Percentiles rank a stretch among this genome's conserved stretches.
These are phyloP conservation scores for Dipodascus geniculatus DNA, from an alignment of 805 yeast genomes.

Conservation along the genomic window DNA sequence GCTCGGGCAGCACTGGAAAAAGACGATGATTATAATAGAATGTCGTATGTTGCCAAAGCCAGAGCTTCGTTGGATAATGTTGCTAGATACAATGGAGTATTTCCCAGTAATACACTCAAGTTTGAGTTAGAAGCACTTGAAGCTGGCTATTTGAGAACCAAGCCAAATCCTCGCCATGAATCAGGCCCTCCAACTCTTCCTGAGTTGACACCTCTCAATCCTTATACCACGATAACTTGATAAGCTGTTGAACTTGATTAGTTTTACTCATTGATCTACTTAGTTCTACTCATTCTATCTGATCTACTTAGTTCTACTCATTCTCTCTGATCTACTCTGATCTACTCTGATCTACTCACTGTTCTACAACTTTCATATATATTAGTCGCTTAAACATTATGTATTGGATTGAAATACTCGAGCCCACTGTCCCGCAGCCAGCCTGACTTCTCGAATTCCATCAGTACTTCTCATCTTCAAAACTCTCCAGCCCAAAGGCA, in stretches of 20 bases:
- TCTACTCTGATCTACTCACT: too few relatives aligned
- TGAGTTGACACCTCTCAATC: not conserved
- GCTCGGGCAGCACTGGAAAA: slow-evolving; percentile 4
- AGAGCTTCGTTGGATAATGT: slow-evolving; percentile 10
- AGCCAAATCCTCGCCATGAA: not conserved
- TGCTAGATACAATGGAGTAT: slow-evolving; percentile 12
- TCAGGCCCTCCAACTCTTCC: not conserved
- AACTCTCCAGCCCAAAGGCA: slow-evolving; percentile 14
- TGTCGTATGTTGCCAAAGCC: slow-evolving; percentile 4
- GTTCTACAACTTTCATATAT: too few relatives aligned
- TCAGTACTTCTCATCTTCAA: slow-evolving; percentile 6
- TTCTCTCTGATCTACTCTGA: too few relatives aligned
- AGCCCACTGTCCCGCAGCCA: slow-evolving; percentile 10
- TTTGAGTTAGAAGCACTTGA: slow-evolving; percentile 7
- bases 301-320: too few relatives aligned
- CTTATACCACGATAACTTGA: not conserved
- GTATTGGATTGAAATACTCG: slow-evolving; percentile 1
- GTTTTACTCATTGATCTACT: too few relatives aligned
- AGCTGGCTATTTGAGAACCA: not conserved
- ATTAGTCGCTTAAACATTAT: not conserved
- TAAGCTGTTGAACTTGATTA: not conserved
- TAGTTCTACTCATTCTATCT: too few relatives aligned
- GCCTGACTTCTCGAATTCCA: slow-evolving; percentile 8
- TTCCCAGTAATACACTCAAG: slow-evolving; percentile 13
- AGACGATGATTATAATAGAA: not conserved